Evolutionary conservation across 2,329 filamentous ascomycete genomes (phyloP).

Genomic region (Zasmidium cellare): DNA sequence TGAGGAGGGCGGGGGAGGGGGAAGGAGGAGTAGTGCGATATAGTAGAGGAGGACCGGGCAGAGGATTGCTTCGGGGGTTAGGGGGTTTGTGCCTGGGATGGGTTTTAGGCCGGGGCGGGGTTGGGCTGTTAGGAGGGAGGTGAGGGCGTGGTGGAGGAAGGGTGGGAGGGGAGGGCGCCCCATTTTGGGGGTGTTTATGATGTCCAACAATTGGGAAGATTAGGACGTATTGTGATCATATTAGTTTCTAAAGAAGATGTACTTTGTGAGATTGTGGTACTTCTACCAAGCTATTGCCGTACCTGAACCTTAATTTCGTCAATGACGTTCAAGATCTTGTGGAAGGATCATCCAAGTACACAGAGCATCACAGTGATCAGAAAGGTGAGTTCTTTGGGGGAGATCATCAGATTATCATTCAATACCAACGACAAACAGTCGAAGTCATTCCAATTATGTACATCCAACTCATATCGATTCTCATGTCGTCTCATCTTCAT

Average conservation of each 20-base stretch:
- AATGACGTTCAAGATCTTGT: background rate
- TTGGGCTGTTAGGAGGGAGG: slow-evolving; percentile 25
- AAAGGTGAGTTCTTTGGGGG: no score
- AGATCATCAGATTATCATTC: background rate
- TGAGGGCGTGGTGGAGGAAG: slow-evolving; percentile 24
- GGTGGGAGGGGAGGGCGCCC: slow-evolving; percentile 12
- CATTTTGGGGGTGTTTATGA: background rate
- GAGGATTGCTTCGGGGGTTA: slow-evolving; percentile 41
- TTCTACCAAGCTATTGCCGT: background rate
- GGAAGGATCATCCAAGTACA: background rate
- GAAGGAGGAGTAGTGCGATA: slow-evolving; percentile 43
- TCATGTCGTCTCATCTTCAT: background rate
- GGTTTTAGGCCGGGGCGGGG: slow-evolving; percentile 42
- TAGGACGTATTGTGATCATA: no score
- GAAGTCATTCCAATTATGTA: background rate
- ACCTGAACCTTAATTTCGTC: background rate
- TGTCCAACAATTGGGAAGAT: no score
- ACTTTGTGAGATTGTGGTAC: background rate
- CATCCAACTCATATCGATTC: background rate
- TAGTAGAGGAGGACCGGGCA: slow-evolving; percentile 46
- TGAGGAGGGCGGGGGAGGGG: slow-evolving; percentile 40
- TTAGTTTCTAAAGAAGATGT: background rate
- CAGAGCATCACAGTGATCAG: background rate
- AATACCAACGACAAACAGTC: background rate
- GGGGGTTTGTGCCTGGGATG: slow-evolving; percentile 42